Evolutionary conservation across 768 basidiomycete species (phyloP).

Genomic region (Pisolithus albus): DNA sequence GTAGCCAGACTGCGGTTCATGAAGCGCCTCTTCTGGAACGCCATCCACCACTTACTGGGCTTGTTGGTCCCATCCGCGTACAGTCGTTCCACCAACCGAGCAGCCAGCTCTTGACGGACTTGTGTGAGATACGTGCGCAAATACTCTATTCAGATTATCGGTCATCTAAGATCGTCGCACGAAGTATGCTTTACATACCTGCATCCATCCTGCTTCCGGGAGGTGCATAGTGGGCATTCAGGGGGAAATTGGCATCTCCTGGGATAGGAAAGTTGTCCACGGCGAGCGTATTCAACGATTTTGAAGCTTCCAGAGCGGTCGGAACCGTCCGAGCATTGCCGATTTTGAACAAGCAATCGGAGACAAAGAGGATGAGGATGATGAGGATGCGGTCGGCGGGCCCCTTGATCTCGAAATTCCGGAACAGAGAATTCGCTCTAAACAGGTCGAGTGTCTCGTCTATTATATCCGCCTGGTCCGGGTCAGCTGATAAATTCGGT

Average conservation of each 20-base stretch:
- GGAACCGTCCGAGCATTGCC: constrained; percentile 62
- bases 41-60: constrained; percentile 99
- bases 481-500: constrained; percentile 52
- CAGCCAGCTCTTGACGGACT: constrained; percentile 86
- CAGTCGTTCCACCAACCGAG: constrained; percentile 77
- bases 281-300: constrained; percentile 83
- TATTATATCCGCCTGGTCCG: constrained; percentile 76
- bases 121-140: constrained; percentile 89
- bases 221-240: constrained; percentile 87
- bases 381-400: constrained; percentile 94
- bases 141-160: constrained; percentile 50
- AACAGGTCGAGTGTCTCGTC: constrained; percentile 96
- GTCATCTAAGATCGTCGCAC: not conserved
- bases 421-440: constrained; percentile 97
- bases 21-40: constrained; percentile 95
- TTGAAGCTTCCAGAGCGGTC: constrained; percentile 78
- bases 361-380: constrained; percentile 95
- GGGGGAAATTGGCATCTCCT: constrained; percentile 89
- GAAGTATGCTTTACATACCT: constrained; percentile 44
- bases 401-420: constrained; percentile 99
- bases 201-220: constrained; percentile 72
- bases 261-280: constrained; percentile 93
- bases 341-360: constrained; percentile 92
- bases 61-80: constrained; percentile 92
- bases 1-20: constrained; percentile 85